Base-by-base conservation (phyloP, 2,329 filamentous ascomycete genomes). In the Elsinoe batatas region DNA sequence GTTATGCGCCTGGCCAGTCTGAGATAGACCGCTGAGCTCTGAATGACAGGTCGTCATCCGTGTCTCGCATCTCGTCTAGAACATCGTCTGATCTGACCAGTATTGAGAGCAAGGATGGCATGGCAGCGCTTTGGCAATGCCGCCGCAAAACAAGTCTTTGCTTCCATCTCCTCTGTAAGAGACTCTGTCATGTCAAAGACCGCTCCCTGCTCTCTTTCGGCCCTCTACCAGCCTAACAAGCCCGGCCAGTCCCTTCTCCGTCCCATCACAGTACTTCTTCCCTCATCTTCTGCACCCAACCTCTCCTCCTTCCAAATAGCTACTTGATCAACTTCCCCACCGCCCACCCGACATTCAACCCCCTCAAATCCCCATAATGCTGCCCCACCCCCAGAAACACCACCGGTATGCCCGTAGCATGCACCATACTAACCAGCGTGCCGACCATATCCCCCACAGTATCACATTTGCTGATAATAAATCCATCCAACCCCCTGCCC, bases 381-480 rank as follows among this genome's bases (percentile, higher is more conserved):
- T 85, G 82, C 3, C 82, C 82, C 37, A 83, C 79, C 1, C 85
- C 93, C 62, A 98, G 79, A 67, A 98, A 98, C 10, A 97, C 79
- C 17, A 98, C 90, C 0, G 94, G 94, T 44, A 98, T 94, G 26
- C 91, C 89, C 3, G 94, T 98, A 2, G 93, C 91, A 73, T 97
- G 91, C 37, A 98, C 91, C 76, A 98, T 91, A 68, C 88, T 95
- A 60, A 98, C 93, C 60, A 98, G 76, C 2, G 91, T 96, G 1
- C 85, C 90, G 42, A 96, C 90, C 91, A 97, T 97, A 73, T 96
- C 91, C n/a, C 93, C 94, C 36, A 98, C 94, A 0, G 93, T 98
- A 73, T 98, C 93, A 69, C 93, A 97, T 72, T 98, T 98, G 58
- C 86, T 91, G 64, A 98, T 96, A 68, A 98, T 95, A 71, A 98